Evolutionary conservation across 495 filamentous ascomycete species (phyloP).

Genomic region (Jackrogersella multiformis): DNA sequence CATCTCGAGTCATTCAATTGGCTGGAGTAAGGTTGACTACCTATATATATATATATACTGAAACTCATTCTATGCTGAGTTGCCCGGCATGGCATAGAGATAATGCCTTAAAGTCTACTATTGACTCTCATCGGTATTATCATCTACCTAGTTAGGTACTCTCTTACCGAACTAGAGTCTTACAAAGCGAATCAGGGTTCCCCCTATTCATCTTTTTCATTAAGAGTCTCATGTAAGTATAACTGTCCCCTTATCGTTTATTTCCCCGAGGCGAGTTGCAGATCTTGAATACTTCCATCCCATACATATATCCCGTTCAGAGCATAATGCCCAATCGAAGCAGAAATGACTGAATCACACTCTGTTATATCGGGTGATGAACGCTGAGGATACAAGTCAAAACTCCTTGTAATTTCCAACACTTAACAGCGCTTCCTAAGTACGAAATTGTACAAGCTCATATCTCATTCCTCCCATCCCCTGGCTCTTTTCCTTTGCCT

Average conservation of each 20-base stretch:
- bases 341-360: constrained; percentile 31
- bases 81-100: constrained; percentile 13
- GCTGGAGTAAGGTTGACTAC: constrained; percentile 14
- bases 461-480: constrained; percentile 30
- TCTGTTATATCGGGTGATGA: constrained; percentile 13
- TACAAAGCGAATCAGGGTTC: constrained; percentile 2
- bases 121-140: background rate
- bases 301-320: constrained; percentile 1
- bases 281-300: constrained; percentile 8
- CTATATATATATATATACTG: constrained; percentile 6
- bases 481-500: constrained; percentile 12
- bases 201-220: constrained; percentile 6
- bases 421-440: constrained; percentile 32
- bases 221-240: constrained; percentile 34
- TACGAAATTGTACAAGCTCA: constrained; percentile 34
- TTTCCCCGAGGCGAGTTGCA: constrained; percentile 6
- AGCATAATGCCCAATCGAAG: constrained; percentile 24
- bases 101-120: background rate
- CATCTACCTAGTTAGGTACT: constrained; percentile 3
- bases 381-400: constrained; percentile 28
- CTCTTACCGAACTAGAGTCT: background rate
- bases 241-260: constrained; percentile 9
- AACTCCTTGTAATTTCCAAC: constrained; percentile 38
- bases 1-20: constrained; percentile 12
- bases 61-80: constrained; percentile 7